phyloP scores from a whole-genome alignment of 2,329 filamentous ascomycete genomes.

The Venturia aucupariae region DNA sequence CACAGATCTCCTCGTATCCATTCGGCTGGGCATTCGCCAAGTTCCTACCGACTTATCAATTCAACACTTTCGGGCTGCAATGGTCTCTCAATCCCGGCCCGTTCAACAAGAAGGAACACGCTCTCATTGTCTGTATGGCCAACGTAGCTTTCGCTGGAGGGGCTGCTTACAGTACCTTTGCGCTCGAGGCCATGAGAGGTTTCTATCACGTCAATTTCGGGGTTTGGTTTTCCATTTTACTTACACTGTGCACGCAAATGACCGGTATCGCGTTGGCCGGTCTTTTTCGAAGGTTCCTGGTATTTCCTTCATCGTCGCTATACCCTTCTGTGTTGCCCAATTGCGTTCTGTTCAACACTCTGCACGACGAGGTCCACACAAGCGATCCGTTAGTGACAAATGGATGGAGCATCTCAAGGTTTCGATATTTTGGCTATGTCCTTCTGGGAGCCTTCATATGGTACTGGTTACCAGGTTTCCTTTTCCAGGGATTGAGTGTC shows the following conservation, averaged over 20 bases:
- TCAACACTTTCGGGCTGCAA: constrained; percentile 43
- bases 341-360: constrained; percentile 59
- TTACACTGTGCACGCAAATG: constrained; percentile 60
- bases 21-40: constrained; percentile 53
- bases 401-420: constrained; percentile 59
- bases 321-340: constrained; percentile 62
- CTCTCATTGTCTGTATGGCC: constrained; percentile 54
- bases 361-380: constrained; percentile 52
- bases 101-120: constrained; percentile 63
- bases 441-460: constrained; percentile 33
- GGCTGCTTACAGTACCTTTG: constrained; percentile 30
- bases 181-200: constrained; percentile 12
- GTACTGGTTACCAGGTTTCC: constrained; percentile 60
- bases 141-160: constrained; percentile 55
- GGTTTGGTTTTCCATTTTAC: constrained; percentile 39
- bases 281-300: constrained; percentile 22
- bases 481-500: constrained; percentile 59
- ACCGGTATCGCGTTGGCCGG: constrained; percentile 29
- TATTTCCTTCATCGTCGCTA: constrained; percentile 58
- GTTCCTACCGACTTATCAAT: constrained; percentile 41
- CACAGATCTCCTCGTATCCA: constrained; percentile 56
- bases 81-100: constrained; percentile 57
- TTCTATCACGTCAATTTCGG: constrained; percentile 54
- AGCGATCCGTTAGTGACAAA: constrained; percentile 47
- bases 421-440: constrained; percentile 48